Base-by-base conservation (phyloP, 2,329 filamentous ascomycete genomes). In the Microsporum ferrugineum region DNA sequence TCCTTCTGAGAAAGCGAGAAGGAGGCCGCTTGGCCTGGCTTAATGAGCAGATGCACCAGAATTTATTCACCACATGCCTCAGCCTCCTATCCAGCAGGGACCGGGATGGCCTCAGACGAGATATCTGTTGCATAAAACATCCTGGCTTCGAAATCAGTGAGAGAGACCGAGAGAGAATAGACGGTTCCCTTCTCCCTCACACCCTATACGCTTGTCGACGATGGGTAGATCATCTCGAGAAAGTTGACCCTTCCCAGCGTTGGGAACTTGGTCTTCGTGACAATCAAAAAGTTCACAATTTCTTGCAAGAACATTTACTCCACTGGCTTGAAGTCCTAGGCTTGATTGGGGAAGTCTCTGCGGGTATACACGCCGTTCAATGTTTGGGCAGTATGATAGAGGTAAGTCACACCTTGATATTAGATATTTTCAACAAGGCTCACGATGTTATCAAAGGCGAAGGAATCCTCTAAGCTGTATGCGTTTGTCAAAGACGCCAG, bases 401-500 rank as follows among this genome's bases (percentile, higher is more conserved):
- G 10, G 38, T 41, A 41, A 41, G 38, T 41, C n/a, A 10, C 38
- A 41, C 5, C 38, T 41, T 41, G 38, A 41, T 14, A 41, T 41
- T 3, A n/a, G 3, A 8, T 41, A 41, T 41, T 41, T 14, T 41
- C 38, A 14, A 10, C 38, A 12, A 41, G 17, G 17, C 38, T 41
- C 12, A 10, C 5, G 5, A 41, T 41, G 8, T 3, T 41, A 41
- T 41, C 38, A 14, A 41, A 41, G 38, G 12, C 38, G 10, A 41
- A 41, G 12, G 38, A 12, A 41, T 12, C 10, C 38, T 14, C 55
- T 12, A n/a, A 55, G 69, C 73, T 62, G 72, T 69, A 58, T 67
- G 72, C 14, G 61, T 72, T 17, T 61, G 68, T 55, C 14, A 45
- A 68, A 36, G 71, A 76, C 65, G 68, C 68, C 17, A 67, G 57